Percentiles rank a stretch among this genome's conserved stretches.
These are phyloP conservation scores for Corchorus capsularis DNA, from an alignment of 345 rosid species.

Conservation along the genomic window DNA sequence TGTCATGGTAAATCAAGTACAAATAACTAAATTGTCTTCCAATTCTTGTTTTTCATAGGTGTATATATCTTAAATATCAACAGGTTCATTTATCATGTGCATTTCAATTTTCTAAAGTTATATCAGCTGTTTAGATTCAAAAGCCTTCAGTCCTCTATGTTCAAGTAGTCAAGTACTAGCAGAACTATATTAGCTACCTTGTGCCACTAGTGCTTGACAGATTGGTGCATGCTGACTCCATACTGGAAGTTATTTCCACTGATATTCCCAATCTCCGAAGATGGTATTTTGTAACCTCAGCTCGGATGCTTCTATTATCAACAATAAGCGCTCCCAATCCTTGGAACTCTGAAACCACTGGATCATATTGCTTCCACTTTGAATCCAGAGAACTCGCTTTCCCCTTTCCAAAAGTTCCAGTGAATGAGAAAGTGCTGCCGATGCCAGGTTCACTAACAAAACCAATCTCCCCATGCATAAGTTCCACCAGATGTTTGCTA, in stretches of 20 bases:
- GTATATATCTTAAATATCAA: neutral
- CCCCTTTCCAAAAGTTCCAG: conserved; percentile 62
- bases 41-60: neutral
- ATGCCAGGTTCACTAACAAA: conserved; percentile 72
- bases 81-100: too few relatives aligned
- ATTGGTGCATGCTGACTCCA: conserved; percentile 44
- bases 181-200: conserved; percentile 41
- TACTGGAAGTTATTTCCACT: conserved; percentile 43
- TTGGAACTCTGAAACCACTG: conserved; percentile 49
- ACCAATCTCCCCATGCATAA: conserved; percentile 92
- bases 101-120: neutral
- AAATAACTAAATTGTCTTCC: neutral
- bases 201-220: conserved; percentile 34
- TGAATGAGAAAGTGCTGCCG: conserved; percentile 90
- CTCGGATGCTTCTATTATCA: conserved; percentile 71
- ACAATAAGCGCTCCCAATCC: conserved; percentile 72
- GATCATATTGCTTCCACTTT: conserved; percentile 47
- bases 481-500: conserved; percentile 84
- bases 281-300: conserved; percentile 80
- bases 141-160: neutral
- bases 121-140: neutral
- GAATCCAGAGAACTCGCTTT: conserved; percentile 42
- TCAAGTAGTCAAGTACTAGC: neutral
- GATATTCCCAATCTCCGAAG: conserved; percentile 70
- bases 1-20: neutral